Base-by-base conservation (phyloP, 805 yeast genomes). In the Ogataea henricii region DNA sequence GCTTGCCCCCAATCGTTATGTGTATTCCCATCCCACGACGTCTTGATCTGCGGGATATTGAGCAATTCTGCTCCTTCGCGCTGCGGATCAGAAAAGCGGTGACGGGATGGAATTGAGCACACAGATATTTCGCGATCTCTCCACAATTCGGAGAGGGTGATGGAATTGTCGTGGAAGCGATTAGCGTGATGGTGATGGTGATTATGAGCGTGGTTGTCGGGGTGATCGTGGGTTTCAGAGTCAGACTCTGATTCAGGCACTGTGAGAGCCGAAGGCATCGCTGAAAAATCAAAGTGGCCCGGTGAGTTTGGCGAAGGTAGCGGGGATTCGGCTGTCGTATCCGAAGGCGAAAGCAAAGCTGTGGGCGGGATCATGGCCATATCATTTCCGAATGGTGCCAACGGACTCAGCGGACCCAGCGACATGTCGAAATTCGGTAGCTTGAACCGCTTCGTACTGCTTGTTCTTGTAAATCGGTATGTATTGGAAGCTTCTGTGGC, bases 301-400 rank as follows among this genome's bases (percentile, higher is more conserved):
- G 42, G 30, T 9, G 52, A 48, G 18, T 37, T 40, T 29, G 56
- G 56, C 6, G 56, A 48, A 17, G 45, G 45, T 10, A 52, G 44
- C 10, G 53, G 56, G 3, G 56, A 49, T 38, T 43, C 48, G 9
- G 52, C 40, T 17, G 52, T 43, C 18, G 40, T 21, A 4, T 45
- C 47, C 14, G 53, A 40, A 5, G 52, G 55, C 2, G 54, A 51
- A 22, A 29, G 13, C 14, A 36, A 25, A 21, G 22, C 41, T 16
- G 46, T n/a, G 14, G 39, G 46, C 14, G 41, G 35, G 29, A 37
- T 25, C 25, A 38, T 30, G 5, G 32, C 27, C 33, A 39, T 27
- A 12, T 39, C 40, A 8, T 22, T 18, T 7, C 30, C 34, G 17
- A 30, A 14, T 5, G 34, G 34, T 3, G 34, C 9, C 25, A 22